Base-by-base conservation (phyloP, 495 filamentous ascomycete species). In the Cercophora scortea region DNA sequence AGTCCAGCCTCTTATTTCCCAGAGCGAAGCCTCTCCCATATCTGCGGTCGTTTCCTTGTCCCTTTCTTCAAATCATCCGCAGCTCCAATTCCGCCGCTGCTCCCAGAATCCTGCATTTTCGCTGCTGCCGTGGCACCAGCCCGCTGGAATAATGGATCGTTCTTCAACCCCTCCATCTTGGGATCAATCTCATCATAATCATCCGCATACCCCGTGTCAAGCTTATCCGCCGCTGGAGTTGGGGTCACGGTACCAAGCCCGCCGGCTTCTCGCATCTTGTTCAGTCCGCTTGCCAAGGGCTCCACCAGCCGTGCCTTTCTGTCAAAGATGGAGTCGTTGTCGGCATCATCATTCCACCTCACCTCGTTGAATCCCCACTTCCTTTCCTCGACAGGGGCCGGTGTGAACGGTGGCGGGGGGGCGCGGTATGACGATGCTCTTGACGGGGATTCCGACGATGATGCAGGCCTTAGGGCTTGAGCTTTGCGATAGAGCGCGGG, bases 401-500 rank as follows among this genome's bases (percentile, higher is more conserved):
- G 38, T 42, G 4, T 42, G 15, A 50, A 50, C 1, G 48, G 48
- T 1, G 48, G 39, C 6, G 48, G 48, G 57, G 60, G 3, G 54
- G 52, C 0, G 33, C 25, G 25, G 25, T 25, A 51, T 0, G 53
- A 17, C 32, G 10, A 12, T 25, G 50, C 41, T 19, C n/a, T n/a
- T 6, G 45, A 38, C 32, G 41, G 45, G 4, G 45, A 36, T n/a
- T n/a, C n/a, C 6, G 40, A 49, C 8, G 36, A 39, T 13, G 17
- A 15, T 6, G 33, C 56, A 32, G 60, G 60, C n/a, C 56, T 51
- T 54, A 70, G 60, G 4, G 67, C 58, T 32, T 63, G 45, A 0
- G 63, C 64, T 50, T 74, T 72, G 38, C 51, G 64, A 47, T 61
- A 69, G 10, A 73, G 56, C 6, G 56, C 61, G 0, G 70, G 66